Conservation (phyloP, 164 flowering plant species). For the Saururus chinensis region DNA sequence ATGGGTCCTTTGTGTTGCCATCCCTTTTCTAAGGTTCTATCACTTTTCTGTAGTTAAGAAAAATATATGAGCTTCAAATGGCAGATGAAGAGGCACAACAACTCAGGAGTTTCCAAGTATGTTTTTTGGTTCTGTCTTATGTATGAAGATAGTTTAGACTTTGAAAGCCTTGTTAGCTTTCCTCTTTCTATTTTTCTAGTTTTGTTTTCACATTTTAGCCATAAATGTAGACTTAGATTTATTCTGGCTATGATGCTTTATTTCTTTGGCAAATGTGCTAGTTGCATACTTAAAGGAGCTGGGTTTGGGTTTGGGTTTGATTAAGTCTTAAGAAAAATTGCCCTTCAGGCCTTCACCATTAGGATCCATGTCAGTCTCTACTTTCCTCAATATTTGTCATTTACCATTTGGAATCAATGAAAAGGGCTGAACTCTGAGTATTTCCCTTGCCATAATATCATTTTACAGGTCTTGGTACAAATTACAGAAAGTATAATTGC, state of each 20-base stretch:
- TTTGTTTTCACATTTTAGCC: neutral
- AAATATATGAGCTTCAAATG: slow-evolving; percentile 57
- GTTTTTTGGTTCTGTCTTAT: neutral
- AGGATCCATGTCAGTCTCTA: too few relatives aligned
- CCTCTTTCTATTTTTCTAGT: neutral
- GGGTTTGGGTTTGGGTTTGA: neutral
- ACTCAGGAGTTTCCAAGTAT: slow-evolving; percentile 78
- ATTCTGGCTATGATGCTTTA: neutral
- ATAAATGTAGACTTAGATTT: neutral
- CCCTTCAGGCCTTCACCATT: neutral
- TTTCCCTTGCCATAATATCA: too few relatives aligned
- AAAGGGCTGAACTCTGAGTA: too few relatives aligned
- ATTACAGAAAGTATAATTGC: too few relatives aligned
- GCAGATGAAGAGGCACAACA: slow-evolving; percentile 78
- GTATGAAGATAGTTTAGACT: neutral
- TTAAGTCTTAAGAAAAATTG: neutral
- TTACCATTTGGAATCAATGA: too few relatives aligned
- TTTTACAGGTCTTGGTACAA: too few relatives aligned
- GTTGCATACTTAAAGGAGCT: neutral
- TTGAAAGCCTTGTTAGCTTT: neutral
- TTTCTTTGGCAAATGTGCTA: neutral
- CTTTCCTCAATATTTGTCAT: too few relatives aligned
- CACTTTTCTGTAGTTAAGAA: slow-evolving; percentile 42
- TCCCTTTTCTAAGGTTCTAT: neutral
- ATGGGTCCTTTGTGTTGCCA: neutral